Conservation (phyloP, 441 rosid genomes). For the Codiaeum variegatum region DNA sequence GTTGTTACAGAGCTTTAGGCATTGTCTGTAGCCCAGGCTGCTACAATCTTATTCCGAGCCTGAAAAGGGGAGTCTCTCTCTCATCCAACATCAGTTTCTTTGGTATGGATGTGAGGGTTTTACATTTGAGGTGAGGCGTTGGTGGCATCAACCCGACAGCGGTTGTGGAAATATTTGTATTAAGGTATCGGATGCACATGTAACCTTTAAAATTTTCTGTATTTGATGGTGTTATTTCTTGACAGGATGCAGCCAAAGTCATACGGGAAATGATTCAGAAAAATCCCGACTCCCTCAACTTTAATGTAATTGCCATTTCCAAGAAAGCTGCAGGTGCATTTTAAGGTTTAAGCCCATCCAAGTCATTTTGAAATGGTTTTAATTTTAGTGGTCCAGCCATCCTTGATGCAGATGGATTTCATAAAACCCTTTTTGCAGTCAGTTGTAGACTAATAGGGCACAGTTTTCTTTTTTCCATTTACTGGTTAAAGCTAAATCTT, state of each 20-base stretch:
- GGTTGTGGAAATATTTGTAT: neutral
- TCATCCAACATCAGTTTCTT: neutral
- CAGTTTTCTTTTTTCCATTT: neutral
- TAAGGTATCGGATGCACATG: neutral
- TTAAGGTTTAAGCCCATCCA: conserved; percentile 14
- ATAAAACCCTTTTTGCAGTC: neutral
- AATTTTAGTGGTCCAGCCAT: neutral
- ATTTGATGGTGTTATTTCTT: conserved; percentile 7
- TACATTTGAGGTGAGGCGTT: neutral
- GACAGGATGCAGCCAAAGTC: conserved; percentile 70
- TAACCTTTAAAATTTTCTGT: neutral
- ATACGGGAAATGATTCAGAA: conserved; percentile 66
- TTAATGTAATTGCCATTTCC: conserved; percentile 69
- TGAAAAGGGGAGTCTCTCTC: neutral
- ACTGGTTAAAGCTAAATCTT: neutral
- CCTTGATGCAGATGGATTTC: neutral
- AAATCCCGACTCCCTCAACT: conserved; percentile 69
- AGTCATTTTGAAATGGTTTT: conserved; percentile 6
- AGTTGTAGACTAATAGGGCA: neutral
- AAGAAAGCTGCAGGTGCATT: conserved; percentile 38
- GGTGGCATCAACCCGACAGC: neutral
- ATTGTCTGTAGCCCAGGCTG: neutral
- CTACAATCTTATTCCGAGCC: neutral
- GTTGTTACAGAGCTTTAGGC: neutral
- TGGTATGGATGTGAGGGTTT: neutral